phyloP scores from a whole-genome alignment of 164 flowering plant species.

The Sextonia rubra region DNA sequence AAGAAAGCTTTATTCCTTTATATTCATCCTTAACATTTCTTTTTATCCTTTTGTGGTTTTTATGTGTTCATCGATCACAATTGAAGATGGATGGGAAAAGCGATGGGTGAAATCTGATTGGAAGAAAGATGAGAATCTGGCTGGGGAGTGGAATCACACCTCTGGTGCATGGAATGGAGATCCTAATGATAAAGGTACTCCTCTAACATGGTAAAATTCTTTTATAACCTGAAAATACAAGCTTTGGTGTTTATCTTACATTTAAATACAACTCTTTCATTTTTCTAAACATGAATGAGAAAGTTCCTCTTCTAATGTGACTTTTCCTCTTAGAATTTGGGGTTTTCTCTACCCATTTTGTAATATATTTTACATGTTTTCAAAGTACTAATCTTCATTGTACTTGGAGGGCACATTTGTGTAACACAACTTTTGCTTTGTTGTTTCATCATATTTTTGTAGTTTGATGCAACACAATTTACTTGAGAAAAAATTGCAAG shows the following conservation, averaged over 20 bases:
- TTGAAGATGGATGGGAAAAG: slow-evolving; percentile 82
- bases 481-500: too few species aligned
- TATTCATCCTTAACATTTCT: background rate
- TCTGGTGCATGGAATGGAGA: slow-evolving; percentile 93
- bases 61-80: background rate
- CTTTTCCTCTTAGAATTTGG: background rate
- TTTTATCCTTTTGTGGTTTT: background rate
- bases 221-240: background rate
- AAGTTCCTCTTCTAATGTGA: background rate
- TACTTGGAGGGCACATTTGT: too few species aligned
- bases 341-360: too few species aligned
- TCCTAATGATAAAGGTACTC: slow-evolving; percentile 72
- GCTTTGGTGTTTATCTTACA: background rate
- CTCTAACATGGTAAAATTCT: background rate
- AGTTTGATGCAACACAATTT: too few species aligned
- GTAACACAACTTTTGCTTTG: too few species aligned
- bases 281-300: too few species aligned
- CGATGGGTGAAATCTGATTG: slow-evolving; percentile 96
- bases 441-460: too few species aligned
- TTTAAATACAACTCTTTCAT: background rate
- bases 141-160: slow-evolving; percentile 91
- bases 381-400: background rate
- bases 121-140: slow-evolving; percentile 85
- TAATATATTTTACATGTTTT: background rate
- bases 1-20: background rate